Evolutionary conservation across 148 eudicot species (phyloP), one percentile per base, ranked within the genome.

Genomic region (Cornus controversa): DNA sequence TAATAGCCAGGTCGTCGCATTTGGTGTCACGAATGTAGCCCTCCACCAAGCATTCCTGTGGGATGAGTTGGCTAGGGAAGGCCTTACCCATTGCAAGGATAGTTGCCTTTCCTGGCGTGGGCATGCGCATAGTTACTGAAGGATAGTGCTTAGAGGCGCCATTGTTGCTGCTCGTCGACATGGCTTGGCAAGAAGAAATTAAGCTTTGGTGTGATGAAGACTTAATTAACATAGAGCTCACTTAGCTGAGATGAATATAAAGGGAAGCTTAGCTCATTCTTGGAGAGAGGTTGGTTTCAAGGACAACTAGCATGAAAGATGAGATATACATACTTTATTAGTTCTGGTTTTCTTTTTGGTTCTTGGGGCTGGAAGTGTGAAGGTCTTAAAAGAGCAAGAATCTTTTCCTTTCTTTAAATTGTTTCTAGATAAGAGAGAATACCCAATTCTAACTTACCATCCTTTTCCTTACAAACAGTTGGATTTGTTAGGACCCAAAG

Each of bases 21-120:
- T 91, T 89, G 40, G 97, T 90, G 80, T 94, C 93, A 0, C 95
- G 97, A 22, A 88, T 69, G 67, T 71, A 94, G 36, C 98, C 97
- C 77, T 94, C 98, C 0, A 92, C 97, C 84, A 94, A 73, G 72
- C 82, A 79, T 8, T 92, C 97, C 77, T 92, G 98, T 25, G 91
- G 97, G 29, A 94, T 80, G 70, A 94, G 84, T 83, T 94, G 97
- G 74, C 93, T 87, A 14, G 98, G 97, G 62, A 91, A 91, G 6
- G 97, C 97, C 87, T 92, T 91, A 5, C 97, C 93, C 20, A 89
- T 74, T 0, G 97, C 98, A 11, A 94, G 89, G 23, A 94, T 78
- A 0, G 97, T 88, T 0, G 98, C 98, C 86, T 85, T 94, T 11
- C 98, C 98, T 0, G 86, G 86, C 3, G 87, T 94, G 0, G 93